Evolutionary conservation across 176 grass and related monocot genomes (phyloP).

Genomic region (Phoenix roebelenii): DNA sequence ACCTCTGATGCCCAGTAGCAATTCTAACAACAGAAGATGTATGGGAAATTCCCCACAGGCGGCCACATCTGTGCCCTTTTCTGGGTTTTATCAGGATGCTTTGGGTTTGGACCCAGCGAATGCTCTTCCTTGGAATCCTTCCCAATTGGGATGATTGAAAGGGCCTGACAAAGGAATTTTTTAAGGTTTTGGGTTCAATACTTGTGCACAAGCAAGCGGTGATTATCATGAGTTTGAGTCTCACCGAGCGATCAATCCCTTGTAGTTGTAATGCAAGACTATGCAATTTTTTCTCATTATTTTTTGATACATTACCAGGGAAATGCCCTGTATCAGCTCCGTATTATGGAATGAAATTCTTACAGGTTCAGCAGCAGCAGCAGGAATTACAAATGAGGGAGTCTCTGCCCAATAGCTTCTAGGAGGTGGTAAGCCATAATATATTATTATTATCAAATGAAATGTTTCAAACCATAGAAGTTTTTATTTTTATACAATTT

Average conservation of each 20-base stretch:
- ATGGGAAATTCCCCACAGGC: constrained; percentile 28
- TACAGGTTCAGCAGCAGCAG: too few relatives aligned
- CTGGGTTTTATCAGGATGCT: background rate
- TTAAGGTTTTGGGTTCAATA: constrained; percentile 34
- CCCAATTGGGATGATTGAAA: constrained; percentile 30
- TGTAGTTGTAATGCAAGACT: constrained; percentile 15
- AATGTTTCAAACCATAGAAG: too few relatives aligned
- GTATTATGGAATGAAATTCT: too few relatives aligned
- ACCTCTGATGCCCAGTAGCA: constrained; percentile 11
- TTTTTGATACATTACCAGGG: too few relatives aligned
- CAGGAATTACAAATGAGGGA: too few relatives aligned
- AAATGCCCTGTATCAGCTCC: too few relatives aligned
- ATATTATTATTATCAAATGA: too few relatives aligned
- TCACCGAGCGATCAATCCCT: constrained; percentile 18
- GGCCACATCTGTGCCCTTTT: constrained; percentile 1
- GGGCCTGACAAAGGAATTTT: constrained; percentile 22
- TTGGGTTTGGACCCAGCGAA: constrained; percentile 23
- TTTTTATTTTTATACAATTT: too few relatives aligned
- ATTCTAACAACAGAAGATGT: constrained; percentile 36
- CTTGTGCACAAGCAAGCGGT: constrained; percentile 21
- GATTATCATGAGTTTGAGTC: constrained; percentile 21
- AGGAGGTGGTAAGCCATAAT: too few relatives aligned
- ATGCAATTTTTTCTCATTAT: too few relatives aligned
- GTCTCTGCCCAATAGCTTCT: too few relatives aligned
- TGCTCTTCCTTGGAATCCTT: constrained; percentile 26